A percentile compares a stretch with the other conserved stretches of the same genome.
phyloP scores from a whole-genome alignment of 768 basidiomycete genomes.

The Pleurotus djamor region DNA sequence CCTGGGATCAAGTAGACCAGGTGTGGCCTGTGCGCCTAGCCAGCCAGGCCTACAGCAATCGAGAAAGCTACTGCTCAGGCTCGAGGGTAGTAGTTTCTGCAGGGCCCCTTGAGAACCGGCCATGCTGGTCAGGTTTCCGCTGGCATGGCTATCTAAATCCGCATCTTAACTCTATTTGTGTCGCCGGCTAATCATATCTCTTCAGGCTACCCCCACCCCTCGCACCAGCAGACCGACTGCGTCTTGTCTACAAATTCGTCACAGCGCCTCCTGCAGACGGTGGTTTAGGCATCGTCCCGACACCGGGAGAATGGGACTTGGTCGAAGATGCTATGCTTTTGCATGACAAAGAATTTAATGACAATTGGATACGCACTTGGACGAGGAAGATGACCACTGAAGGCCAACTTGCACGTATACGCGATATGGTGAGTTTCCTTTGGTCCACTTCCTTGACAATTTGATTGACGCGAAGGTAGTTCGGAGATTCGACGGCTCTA shows the following conservation, averaged over 20 bases:
- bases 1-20: too few relatives aligned
- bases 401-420: constrained; percentile 64
- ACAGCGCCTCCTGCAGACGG: constrained; percentile 72
- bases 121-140: too few relatives aligned
- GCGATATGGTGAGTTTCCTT: constrained; percentile 63
- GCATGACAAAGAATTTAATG: constrained; percentile 83
- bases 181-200: not conserved
- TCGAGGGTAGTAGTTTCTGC: too few relatives aligned
- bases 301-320: constrained; percentile 71
- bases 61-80: too few relatives aligned
- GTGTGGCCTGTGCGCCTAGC: too few relatives aligned
- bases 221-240: constrained; percentile 74
- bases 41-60: too few relatives aligned
- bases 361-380: constrained; percentile 78
- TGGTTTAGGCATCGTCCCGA: constrained; percentile 80
- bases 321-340: constrained; percentile 81
- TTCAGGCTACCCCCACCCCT: constrained; percentile 37
- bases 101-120: too few relatives aligned
- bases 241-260: constrained; percentile 73
- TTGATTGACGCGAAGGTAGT: constrained; percentile 27
- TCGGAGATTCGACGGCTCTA: constrained; percentile 79
- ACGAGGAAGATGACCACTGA: constrained; percentile 61
- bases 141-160: too few relatives aligned
- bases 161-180: too few relatives aligned
- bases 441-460: not conserved